These are phyloP conservation scores for Acanthamoeba castellanii DNA, from an alignment of 208 protist species.

Conservation along the genomic window DNA sequence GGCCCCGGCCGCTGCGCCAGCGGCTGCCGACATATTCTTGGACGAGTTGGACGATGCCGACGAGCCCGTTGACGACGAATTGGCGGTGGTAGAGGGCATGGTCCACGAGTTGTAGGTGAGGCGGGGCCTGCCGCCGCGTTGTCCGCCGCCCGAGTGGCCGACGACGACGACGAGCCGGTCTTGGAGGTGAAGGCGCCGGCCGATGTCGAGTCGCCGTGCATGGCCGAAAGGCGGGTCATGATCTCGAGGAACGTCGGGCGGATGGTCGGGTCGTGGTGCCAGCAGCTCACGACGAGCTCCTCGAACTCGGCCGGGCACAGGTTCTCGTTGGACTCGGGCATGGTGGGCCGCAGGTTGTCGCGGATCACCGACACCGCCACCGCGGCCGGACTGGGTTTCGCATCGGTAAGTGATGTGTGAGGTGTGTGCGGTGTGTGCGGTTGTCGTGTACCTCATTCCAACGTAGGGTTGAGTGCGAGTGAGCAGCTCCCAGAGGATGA, in stretches of 20 bases:
- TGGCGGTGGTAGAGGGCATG: background rate
- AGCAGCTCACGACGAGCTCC: conserved; percentile 45
- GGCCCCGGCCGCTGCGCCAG: background rate
- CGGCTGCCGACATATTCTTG: background rate
- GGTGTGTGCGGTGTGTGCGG: no score
- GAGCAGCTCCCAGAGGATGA: conserved; percentile 22
- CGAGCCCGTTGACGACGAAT: background rate
- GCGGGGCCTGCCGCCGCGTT: background rate
- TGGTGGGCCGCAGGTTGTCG: conserved; percentile 23
- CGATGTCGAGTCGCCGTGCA: conserved; percentile 41
- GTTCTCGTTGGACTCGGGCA: background rate
- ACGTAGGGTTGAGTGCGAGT: conserved; percentile 4
- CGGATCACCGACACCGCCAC: conserved; percentile 61
- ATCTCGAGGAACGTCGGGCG: conserved; percentile 67
- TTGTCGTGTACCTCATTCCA: background rate
- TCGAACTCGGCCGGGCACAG: background rate
- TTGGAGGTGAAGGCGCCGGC: conserved; percentile 30
- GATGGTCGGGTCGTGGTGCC: conserved; percentile 56
- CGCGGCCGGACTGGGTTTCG: conserved; percentile 4
- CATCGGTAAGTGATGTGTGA: background rate
- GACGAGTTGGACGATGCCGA: background rate
- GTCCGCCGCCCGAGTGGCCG: background rate
- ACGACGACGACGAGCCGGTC: background rate
- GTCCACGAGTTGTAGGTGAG: background rate
- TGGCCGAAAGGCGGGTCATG: conserved; percentile 40